A percentile compares a stretch with the other conserved stretches of the same genome.
Evolutionary conservation across 768 basidiomycete genomes (phyloP).

Genomic region (Rhizopogon roseolus): DNA sequence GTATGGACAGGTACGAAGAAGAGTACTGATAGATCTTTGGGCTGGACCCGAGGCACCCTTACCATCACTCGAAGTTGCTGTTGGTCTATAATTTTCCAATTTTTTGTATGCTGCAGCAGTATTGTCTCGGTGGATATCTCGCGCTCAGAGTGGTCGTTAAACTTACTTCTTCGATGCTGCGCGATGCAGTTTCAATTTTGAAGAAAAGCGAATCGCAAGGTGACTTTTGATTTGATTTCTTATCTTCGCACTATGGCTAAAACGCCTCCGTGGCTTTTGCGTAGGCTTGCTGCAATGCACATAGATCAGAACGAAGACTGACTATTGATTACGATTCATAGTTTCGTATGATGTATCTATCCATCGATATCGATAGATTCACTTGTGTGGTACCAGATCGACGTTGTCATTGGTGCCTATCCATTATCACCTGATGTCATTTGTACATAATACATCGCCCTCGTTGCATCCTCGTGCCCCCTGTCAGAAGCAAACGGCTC

Average conservation of each 20-base stretch:
- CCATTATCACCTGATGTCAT: neutral
- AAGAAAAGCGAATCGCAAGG: neutral
- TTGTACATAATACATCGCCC: neutral
- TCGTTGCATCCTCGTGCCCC: conserved; percentile 6
- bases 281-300: neutral
- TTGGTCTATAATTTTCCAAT: neutral
- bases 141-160: neutral
- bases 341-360: no score
- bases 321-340: no score
- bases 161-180: neutral
- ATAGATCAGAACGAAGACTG: no score
- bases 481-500: neutral
- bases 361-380: no score
- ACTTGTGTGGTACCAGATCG: neutral
- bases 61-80: neutral
- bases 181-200: no score
- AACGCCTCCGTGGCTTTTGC: neutral
- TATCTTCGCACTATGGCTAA: neutral
- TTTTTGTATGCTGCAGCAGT: neutral
- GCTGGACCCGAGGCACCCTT: neutral
- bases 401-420: neutral
- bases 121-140: neutral
- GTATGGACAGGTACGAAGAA: conserved; percentile 25
- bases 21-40: conserved; percentile 13
- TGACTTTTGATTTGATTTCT: neutral